A percentile compares a stretch with the other conserved stretches of the same genome.
Conservation (phyloP, 768 basidiomycete species). For the Mycena sanguinolenta region DNA sequence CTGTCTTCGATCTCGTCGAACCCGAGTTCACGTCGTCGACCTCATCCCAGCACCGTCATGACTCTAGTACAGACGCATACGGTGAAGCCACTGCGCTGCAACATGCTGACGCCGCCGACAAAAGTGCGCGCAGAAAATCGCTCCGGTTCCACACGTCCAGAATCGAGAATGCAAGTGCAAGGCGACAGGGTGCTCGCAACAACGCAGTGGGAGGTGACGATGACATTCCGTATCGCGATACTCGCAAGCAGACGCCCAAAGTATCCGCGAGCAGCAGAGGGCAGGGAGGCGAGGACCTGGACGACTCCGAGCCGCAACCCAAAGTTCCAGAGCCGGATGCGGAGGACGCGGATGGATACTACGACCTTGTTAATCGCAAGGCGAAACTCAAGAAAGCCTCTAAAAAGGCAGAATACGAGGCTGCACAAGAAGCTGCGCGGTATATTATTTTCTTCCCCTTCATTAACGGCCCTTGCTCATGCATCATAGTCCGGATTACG, state of each 20-base stretch:
- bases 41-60: slow-evolving; percentile 42
- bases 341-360: slow-evolving; percentile 82
- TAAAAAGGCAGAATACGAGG: slow-evolving; percentile 89
- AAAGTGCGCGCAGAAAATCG: slow-evolving; percentile 82
- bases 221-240: slow-evolving; percentile 91
- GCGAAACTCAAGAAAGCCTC: slow-evolving; percentile 79
- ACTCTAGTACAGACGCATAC: slow-evolving; percentile 61
- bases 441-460: slow-evolving; percentile 50
- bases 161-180: slow-evolving; percentile 85
- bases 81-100: slow-evolving; percentile 83
- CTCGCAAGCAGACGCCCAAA: slow-evolving; percentile 70
- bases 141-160: slow-evolving; percentile 94
- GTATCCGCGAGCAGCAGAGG: slow-evolving; percentile 53
- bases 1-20: slow-evolving; percentile 84
- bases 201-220: slow-evolving; percentile 90
- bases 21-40: slow-evolving; percentile 73
- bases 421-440: slow-evolving; percentile 67
- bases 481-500: slow-evolving; percentile 44
- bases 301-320: slow-evolving; percentile 65
- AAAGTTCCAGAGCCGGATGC: slow-evolving; percentile 52
- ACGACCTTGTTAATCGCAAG: slow-evolving; percentile 87
- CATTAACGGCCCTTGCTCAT: slow-evolving; percentile 14
- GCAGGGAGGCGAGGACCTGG: slow-evolving; percentile 77
- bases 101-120: slow-evolving; percentile 84
- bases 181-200: slow-evolving; percentile 79